phyloP scores from a whole-genome alignment of 768 basidiomycete genomes.

The Atractiella rhizophila region DNA sequence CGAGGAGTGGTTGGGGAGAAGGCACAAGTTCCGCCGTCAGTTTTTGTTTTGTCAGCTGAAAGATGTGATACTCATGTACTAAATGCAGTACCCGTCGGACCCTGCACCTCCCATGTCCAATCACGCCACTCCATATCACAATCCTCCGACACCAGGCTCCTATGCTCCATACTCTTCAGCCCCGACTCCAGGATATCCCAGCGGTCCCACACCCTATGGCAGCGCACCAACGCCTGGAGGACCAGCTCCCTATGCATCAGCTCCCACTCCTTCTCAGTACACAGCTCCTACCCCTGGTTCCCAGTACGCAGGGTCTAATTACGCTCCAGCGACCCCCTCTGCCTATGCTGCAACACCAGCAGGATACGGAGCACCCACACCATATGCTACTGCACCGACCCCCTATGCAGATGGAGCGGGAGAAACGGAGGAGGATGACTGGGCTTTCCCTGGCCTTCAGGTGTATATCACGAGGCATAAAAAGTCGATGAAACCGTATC shows the following conservation, averaged over 20 bases:
- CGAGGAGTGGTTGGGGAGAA: too few species aligned
- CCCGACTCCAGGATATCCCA: neutral
- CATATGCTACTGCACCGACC: constrained; percentile 15
- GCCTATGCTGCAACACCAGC: constrained; percentile 23
- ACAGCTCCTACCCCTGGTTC: constrained; percentile 22
- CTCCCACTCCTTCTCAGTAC: constrained; percentile 32
- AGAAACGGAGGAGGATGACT: too few species aligned
- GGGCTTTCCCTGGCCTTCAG: neutral
- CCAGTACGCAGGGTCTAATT: constrained; percentile 9
- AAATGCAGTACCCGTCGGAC: too few species aligned
- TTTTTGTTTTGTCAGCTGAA: too few species aligned
- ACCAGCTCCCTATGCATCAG: constrained; percentile 22
- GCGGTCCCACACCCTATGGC: constrained; percentile 13
- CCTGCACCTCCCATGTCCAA: too few species aligned
- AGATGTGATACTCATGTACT: too few species aligned
- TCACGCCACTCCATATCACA: too few species aligned
- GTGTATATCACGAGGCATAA: neutral
- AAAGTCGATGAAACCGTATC: neutral
- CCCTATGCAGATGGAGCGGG: constrained; percentile 5
- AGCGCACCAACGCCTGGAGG: constrained; percentile 16
- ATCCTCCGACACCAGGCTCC: too few species aligned
- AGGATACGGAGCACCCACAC: constrained; percentile 25
- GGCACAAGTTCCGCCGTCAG: too few species aligned
- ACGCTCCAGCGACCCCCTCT: constrained; percentile 8
- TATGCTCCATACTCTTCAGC: too few species aligned